Base-by-base conservation (phyloP, 2,329 filamentous ascomycete species). In the Paraphoma sp. region DNA sequence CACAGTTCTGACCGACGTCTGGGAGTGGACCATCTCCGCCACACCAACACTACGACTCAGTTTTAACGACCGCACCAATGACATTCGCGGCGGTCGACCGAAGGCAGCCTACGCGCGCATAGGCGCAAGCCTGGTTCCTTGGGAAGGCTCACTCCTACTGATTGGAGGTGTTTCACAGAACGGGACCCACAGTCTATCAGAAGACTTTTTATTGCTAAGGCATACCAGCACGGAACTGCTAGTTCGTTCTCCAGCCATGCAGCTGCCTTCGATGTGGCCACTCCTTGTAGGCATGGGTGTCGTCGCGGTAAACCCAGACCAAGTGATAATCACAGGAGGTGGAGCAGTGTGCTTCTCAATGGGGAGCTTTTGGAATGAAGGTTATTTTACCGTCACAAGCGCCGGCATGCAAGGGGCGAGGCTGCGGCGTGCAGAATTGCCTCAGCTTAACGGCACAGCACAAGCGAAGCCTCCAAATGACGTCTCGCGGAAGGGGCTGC, bases 301-400 rank as follows among this genome's bases (percentile, higher is more conserved):
- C 7, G 75, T 84, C 12, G 70, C 78, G 29, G 76, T 83, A 0
- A 77, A 78, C 29, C 67, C 79, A 42, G 77, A 81, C 30, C 76
- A 83, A 16, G 67, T 93, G 3, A 68, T 91, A 9, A 78, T 96
- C 7, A 75, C 90, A 46, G 92, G 92, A 1, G 93, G 93, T 14
- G 93, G 92, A 38, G 92, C 90, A 14, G 91, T 92, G 0, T 96
- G 92, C 73, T 96, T 96, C 79, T 93, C 91, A 0, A 96, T 96
- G 83, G 93, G 93, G 1, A 91, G 90, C 6, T 93, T 86, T 68
- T 96, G 91, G 91, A 93, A 93, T 47, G 51, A 68, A 51, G 65
- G 66, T 11, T 62, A 59, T 33, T 48, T 75, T 14, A 59, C 56
- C 4, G 65, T 76, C 29, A 62, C 62, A 42, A 49, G 54, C 43